phyloP scores from a whole-genome alignment of 164 flowering plant genomes.

The Houttuynia cordata region DNA sequence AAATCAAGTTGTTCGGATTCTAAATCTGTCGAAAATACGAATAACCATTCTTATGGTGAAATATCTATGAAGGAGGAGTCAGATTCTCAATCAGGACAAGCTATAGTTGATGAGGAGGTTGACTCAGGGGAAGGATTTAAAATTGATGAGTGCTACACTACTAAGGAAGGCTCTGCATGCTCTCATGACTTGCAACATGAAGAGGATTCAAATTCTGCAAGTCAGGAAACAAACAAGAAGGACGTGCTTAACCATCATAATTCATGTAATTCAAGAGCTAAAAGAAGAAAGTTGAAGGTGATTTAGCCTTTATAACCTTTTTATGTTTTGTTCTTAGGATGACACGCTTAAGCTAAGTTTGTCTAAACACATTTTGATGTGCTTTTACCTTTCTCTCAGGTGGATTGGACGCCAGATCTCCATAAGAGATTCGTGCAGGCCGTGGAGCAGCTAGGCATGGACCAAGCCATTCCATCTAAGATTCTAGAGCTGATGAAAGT shows the following conservation, averaged over 20 bases:
- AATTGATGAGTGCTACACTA: slow-evolving; percentile 7
- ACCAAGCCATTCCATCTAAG: slow-evolving; percentile 81
- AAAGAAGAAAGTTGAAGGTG: slow-evolving; percentile 53
- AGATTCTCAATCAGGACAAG: slow-evolving; percentile 11
- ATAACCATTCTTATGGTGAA: slow-evolving; percentile 21
- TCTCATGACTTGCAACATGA: slow-evolving; percentile 12
- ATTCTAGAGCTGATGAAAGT: slow-evolving; percentile 76
- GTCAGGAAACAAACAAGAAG: slow-evolving; percentile 11
- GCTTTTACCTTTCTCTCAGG: slow-evolving; percentile 24
- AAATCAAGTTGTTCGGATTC: slow-evolving; percentile 12
- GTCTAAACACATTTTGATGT: not conserved
- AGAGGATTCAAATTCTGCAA: slow-evolving; percentile 8
- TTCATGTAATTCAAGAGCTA: slow-evolving; percentile 23
- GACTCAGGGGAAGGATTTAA: slow-evolving; percentile 26
- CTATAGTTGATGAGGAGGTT: slow-evolving; percentile 36
- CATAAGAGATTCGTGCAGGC: slow-evolving; percentile 75
- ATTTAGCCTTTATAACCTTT: not conserved
- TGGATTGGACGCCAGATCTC: slow-evolving; percentile 79
- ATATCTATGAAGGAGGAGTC: slow-evolving; percentile 7
- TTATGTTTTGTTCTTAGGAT: not conserved
- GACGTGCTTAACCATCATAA: slow-evolving; percentile 20
- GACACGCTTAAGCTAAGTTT: not conserved
- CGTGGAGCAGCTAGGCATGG: slow-evolving; percentile 68
- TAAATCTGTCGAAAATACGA: slow-evolving; percentile 82
- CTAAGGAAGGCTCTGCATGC: slow-evolving; percentile 6